Base-by-base conservation (phyloP, 2,329 filamentous ascomycete species). In the Zarea fungicola region DNA sequence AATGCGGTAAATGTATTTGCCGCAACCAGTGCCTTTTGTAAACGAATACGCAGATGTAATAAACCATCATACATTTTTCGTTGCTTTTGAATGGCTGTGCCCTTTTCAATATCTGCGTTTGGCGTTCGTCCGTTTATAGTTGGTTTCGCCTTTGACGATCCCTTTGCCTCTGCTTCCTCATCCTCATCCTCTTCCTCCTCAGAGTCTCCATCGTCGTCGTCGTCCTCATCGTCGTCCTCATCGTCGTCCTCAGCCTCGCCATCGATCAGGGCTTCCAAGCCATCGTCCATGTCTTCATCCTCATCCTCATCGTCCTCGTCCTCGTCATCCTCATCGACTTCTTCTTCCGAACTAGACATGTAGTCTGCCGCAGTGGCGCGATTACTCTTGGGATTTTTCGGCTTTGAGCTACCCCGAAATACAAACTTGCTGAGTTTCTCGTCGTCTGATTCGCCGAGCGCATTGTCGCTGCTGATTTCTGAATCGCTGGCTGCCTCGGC, bases 1-100 rank as follows among this genome's bases (percentile, higher is more conserved):
- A 76, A 56, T 1, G 71, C 62, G 14, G 76, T 66, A 34, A 95
- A 74, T 1, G 89, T 85, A 65, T 96, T 96, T 22, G 85, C 80
- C 0, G 87, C 84, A 14, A 93, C 79, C 13, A 99, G 70, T 2
- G 88, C 89, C 66, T 96, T 97, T 65, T 99, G 95, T 16, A 99
- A 71, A 52, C 92, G 87, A 61, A 99, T 96, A 18, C 93, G 84
- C 13, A 90, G 80, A 68, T 96, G 95, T 26, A 99, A 77, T 1
- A 97, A 79, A 1, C 87, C 81, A 58, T 97, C 92, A 61, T 96
- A 99, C 1, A 85, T 82, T 53, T 84, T 85, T 44, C 90, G 83
- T 68, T 99, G 93, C 50, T 83, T 75, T 59, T 90, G 92, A 31
- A 99, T 88, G 0, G 92, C 92, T 48, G 79, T 71, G 11, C 93